phyloP scores from a whole-genome alignment of 331 rosid species.

The Ulmus americana region DNA sequence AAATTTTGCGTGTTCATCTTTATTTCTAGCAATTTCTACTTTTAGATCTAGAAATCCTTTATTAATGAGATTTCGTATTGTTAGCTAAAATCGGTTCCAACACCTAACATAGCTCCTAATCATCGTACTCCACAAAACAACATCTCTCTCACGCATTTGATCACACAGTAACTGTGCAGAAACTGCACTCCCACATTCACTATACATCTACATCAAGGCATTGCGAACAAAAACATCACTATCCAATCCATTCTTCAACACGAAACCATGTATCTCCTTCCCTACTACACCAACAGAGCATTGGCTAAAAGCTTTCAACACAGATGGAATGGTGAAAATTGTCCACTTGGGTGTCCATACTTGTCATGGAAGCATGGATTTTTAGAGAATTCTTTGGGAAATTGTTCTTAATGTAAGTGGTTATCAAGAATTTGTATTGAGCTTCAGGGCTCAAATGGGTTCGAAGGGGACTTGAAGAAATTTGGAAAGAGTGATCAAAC shows the following conservation, averaged over 20 bases:
- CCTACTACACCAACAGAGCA: slow-evolving; percentile 30
- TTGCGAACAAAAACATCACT: slow-evolving; percentile 46
- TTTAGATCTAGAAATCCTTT: too few relatives aligned
- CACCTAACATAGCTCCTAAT: slow-evolving; percentile 39
- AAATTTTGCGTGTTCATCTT: too few relatives aligned
- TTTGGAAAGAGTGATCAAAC: slow-evolving; percentile 23
- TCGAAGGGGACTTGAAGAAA: slow-evolving; percentile 25
- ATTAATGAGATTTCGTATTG: too few relatives aligned
- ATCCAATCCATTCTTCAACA: slow-evolving; percentile 37
- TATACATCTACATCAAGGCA: slow-evolving; percentile 56
- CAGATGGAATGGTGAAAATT: slow-evolving; percentile 52
- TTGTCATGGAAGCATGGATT: slow-evolving; percentile 41
- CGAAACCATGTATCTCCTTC: slow-evolving; percentile 50
- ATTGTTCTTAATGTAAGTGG: slow-evolving; percentile 44
- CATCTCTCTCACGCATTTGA: slow-evolving; percentile 42
- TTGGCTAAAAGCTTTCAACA: slow-evolving; percentile 56
- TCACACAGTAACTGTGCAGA: slow-evolving; percentile 44
- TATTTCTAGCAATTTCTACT: too few relatives aligned
- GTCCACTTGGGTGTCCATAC: slow-evolving; percentile 37
- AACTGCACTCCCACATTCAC: slow-evolving; percentile 33
- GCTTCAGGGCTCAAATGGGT: slow-evolving; percentile 36
- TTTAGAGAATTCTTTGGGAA: slow-evolving; percentile 33
- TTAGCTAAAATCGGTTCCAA: too few relatives aligned
- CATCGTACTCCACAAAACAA: slow-evolving; percentile 67
- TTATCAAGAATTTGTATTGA: slow-evolving; percentile 44